Evolutionary conservation across 2,329 filamentous ascomycete species (phyloP), one percentile per base, ranked within the genome.

Genomic region (Aspergillus quadrilineatus): DNA sequence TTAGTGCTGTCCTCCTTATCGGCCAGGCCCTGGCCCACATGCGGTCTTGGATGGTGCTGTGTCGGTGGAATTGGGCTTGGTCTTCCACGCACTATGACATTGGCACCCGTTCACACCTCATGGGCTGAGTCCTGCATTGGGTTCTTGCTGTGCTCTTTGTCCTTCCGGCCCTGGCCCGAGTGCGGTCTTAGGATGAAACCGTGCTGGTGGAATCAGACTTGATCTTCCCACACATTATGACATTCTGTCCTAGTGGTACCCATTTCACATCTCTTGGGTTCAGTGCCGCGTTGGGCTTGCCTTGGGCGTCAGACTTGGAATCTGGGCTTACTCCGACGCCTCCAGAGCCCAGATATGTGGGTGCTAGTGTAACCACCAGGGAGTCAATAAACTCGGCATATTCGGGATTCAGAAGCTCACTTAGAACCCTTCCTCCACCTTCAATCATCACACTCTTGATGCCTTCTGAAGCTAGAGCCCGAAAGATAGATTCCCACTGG

Each of bases 361-460:
- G 93, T 3, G 93, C 92, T 67, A 97, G 86, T 0, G 93, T 97
- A 56, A 97, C 81, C 65, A 97, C 89, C 48, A 96, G 86, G 2
- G 88, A 88, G 68, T 90, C 83, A 42, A 96, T 79, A 7, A 92
- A 76, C n/a, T 71, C 65, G 14, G 84, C 78, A 65, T 86, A 84
- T 29, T 77, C 76, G 2, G 83, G 79, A 39, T 82, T 79, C n/a
- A 97, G 79, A 15, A 97, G 75, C 37, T 88, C 84, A 69, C 94
- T 95, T 69, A 97, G 90, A 34, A 97, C 85, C 9, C 80, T 79
- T 0, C 84, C 92, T 9, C 93, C 93, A 0, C 93, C 93, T 72
- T 97, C 93, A 48, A 97, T 82, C 93, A 97, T 97, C 56, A 97
- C 80, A 69, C 91, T 96, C 51, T 75, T 73, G 44, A 96, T 76